These are phyloP conservation scores for Aegilops bicornis DNA, from an alignment of 176 grass and related monocot genomes.

Conservation along the genomic window DNA sequence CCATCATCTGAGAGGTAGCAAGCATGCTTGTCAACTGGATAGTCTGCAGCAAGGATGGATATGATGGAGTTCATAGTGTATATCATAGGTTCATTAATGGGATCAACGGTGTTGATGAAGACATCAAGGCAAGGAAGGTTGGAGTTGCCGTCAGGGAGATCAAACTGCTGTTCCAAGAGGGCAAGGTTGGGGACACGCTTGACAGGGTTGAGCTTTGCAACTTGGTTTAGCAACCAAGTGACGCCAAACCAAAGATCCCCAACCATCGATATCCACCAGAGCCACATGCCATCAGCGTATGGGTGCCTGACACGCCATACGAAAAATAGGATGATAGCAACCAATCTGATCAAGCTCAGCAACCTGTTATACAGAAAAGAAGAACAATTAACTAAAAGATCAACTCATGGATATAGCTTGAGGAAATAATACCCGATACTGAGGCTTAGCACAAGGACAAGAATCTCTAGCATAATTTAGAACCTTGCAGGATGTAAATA, in stretches of 20 bases:
- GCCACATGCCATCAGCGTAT: constrained; percentile 39
- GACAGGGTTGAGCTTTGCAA: constrained; percentile 42
- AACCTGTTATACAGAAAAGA: constrained; percentile 18
- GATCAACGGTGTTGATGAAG: constrained; percentile 52
- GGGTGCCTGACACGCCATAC: constrained; percentile 50
- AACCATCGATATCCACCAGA: constrained; percentile 51
- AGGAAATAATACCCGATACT: neutral
- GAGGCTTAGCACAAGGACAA: neutral
- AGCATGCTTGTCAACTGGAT: constrained; percentile 50
- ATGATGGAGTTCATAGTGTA: constrained; percentile 51
- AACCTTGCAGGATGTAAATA: neutral
- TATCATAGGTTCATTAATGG: constrained; percentile 50
- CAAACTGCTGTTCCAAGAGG: constrained; percentile 37
- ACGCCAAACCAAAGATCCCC: constrained; percentile 52
- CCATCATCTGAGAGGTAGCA: constrained; percentile 55
- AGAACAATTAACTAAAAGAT: constrained; percentile 10
- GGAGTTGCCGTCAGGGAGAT: constrained; percentile 42
- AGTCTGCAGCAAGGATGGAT: constrained; percentile 51
- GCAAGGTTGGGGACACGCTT: constrained; percentile 32
- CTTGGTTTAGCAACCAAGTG: constrained; percentile 45
- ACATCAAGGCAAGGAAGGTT: constrained; percentile 42
- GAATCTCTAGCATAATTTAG: neutral
- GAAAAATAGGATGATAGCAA: constrained; percentile 49
- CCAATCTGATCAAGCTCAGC: constrained; percentile 38
- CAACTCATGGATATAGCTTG: neutral